Evolutionary conservation across 2,329 filamentous ascomycete species (phyloP).

Genomic region (Tolypocladium ophioglossoides): DNA sequence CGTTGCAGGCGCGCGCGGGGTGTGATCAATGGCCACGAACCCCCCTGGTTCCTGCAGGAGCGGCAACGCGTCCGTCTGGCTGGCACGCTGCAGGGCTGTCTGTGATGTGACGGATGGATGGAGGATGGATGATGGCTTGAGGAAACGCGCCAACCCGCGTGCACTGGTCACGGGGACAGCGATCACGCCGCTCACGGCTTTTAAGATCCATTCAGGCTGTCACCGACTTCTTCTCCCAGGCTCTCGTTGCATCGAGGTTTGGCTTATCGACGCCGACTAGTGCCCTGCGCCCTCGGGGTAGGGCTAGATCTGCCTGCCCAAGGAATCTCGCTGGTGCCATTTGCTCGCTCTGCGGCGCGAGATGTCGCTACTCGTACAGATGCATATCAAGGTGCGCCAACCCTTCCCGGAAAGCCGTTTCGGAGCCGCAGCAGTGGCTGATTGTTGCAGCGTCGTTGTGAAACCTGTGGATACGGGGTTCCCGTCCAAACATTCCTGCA

Average conservation of each 20-base stretch:
- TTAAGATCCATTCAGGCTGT: not conserved
- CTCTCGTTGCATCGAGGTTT: not conserved
- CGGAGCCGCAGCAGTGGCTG: too few relatives aligned
- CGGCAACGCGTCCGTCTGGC: not conserved
- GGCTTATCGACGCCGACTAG: not conserved
- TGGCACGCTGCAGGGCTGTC: not conserved
- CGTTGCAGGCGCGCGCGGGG: not conserved
- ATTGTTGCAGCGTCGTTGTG: not conserved
- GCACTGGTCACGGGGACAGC: not conserved
- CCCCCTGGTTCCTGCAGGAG: not conserved
- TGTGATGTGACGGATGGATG: not conserved
- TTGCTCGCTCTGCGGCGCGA: not conserved
- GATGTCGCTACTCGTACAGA: not conserved
- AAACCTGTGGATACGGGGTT: not conserved
- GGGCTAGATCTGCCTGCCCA: too few relatives aligned
- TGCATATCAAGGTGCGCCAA: not conserved
- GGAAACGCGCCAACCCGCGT: not conserved
- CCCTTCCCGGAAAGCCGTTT: not conserved
- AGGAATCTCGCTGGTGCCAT: not conserved
- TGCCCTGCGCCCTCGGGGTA: too few relatives aligned
- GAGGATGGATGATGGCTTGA: not conserved
- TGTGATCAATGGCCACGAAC: not conserved
- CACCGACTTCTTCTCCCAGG: too few relatives aligned
- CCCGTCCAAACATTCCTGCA: not conserved
- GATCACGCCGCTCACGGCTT: not conserved